Conservation (phyloP, 345 rosid genomes). For the Capsella bursapastoris region DNA sequence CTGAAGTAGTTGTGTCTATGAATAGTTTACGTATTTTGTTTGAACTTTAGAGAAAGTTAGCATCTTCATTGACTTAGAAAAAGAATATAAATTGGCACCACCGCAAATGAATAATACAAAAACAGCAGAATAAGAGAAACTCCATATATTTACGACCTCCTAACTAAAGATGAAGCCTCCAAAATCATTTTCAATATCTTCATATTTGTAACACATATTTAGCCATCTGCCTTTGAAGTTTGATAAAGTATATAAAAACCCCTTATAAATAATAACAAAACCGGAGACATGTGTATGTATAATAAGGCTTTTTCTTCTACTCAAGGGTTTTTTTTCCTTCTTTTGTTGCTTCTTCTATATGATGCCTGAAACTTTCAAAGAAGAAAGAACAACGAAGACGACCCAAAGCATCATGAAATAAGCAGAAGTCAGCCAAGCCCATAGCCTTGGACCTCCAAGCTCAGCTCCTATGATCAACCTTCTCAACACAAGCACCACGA, state of each 20-base stretch:
- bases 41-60: neutral
- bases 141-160: neutral
- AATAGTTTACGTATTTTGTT: neutral
- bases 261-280: neutral
- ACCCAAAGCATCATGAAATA: slow-evolving; percentile 83
- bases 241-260: neutral
- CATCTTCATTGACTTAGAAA: neutral
- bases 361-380: slow-evolving; percentile 67
- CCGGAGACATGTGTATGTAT: neutral
- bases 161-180: slow-evolving; percentile 19
- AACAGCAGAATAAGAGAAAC: neutral
- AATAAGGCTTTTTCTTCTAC: neutral
- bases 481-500: slow-evolving; percentile 73
- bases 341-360: slow-evolving; percentile 47
- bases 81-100: neutral
- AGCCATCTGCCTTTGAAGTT: slow-evolving; percentile 21
- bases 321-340: slow-evolving; percentile 3
- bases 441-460: slow-evolving; percentile 82
- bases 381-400: slow-evolving; percentile 75
- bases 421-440: slow-evolving; percentile 81
- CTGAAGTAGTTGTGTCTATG: neutral
- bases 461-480: slow-evolving; percentile 79
- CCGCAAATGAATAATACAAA: neutral
- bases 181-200: slow-evolving; percentile 14
- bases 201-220: slow-evolving; percentile 10